Evolutionary conservation across 495 filamentous ascomycete species (phyloP), one percentile per base, ranked within the genome.

Genomic region (Lophiotrema nucula): DNA sequence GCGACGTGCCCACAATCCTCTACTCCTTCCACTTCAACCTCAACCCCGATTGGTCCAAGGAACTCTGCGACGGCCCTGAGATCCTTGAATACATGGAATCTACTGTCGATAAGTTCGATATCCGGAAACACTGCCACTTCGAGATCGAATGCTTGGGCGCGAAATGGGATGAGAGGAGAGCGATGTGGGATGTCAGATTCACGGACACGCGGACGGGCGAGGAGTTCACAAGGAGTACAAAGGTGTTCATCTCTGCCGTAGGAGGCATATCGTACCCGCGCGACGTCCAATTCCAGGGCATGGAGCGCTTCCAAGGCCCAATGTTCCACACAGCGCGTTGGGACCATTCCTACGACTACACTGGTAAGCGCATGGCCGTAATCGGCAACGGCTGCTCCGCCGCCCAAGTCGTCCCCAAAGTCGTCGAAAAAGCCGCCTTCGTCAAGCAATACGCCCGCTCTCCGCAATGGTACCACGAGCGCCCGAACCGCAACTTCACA

Each of bases 331-430:
- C 84, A 1, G 79, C 81, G 4, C 67, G 79, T 22, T 87, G 84
- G 84, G 58, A 79, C 35, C 59, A 72, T 13, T 60, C 67, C 4
- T 62, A 79, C 15, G 70, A 79, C 28, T 65, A 83, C 27, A 58
- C 63, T 5, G 73, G 70, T 16, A 86, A 85, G 59, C 67, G 78
- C 38, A 77, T 87, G 4, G 73, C 83, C 35, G 73, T 87, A 21
- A 66, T 87, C 47, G 84, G 84, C 3, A 83, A 83, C 11, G 84
- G 84, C 8, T 87, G 83, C 66, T 81, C 66, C 21, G 76, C 72
- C 3, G 68, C 74, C 16, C 75, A 78, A 56, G 69, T 78, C 11
- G 74, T 78, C 25, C 75, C 76, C 4, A 41, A 41, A 18, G 67
- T 77, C 5, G 60, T 66, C 1, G 27, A 56, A 25, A 21, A 66